phyloP scores from a whole-genome alignment of 306 rosid genomes.

The Acacia crassicarpa region DNA sequence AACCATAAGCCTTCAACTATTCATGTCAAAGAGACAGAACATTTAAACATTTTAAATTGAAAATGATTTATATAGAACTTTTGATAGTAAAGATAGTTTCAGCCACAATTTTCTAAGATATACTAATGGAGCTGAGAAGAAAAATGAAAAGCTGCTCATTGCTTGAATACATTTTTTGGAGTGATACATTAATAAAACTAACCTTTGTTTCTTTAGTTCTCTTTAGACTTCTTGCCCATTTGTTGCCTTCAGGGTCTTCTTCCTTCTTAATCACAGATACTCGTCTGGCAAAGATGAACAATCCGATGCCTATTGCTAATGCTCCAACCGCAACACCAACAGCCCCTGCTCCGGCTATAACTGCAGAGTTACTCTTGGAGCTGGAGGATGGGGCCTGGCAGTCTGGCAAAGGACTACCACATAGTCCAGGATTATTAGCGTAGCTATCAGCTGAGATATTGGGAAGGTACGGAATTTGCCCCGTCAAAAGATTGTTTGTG shows the following conservation, averaged over 20 bases:
- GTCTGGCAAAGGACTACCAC: background rate
- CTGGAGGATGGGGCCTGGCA: background rate
- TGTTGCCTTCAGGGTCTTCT: slow-evolving; percentile 17
- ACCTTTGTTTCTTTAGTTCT: slow-evolving; percentile 12
- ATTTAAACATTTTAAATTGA: background rate
- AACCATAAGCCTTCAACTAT: background rate
- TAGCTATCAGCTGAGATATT: background rate
- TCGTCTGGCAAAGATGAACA: slow-evolving; percentile 8
- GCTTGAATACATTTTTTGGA: background rate
- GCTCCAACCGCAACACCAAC: background rate
- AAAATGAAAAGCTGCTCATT: background rate
- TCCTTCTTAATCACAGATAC: slow-evolving; percentile 16
- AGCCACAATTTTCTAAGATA: background rate
- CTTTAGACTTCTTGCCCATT: slow-evolving; percentile 20
- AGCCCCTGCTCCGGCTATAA: slow-evolving; percentile 15
- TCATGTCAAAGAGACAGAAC: background rate
- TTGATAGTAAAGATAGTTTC: background rate
- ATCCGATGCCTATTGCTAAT: background rate
- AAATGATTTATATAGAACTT: background rate
- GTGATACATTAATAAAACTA: background rate
- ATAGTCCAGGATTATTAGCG: slow-evolving; percentile 3
- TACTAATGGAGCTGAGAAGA: background rate
- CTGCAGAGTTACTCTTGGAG: slow-evolving; percentile 1
- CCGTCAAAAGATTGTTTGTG: background rate
- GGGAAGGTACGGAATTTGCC: background rate